Evolutionary conservation across 2,329 filamentous ascomycete genomes (phyloP), one percentile per base, ranked within the genome.

Genomic region (Colletotrichum navitas): DNA sequence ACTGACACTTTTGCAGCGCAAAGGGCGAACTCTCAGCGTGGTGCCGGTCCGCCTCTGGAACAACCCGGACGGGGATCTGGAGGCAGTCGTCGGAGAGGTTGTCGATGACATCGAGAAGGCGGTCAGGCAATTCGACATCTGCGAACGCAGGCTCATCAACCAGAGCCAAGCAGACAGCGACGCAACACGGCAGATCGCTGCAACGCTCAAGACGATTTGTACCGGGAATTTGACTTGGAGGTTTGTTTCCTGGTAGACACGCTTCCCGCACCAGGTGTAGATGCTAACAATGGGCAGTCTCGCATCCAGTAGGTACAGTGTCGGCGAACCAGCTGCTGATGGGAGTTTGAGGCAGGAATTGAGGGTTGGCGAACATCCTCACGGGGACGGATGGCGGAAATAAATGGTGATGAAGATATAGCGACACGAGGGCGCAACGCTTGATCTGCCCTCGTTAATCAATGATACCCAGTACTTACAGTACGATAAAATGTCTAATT

Each of bases 201-300:
- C 54, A 12, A 63, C 64, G 56, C 55, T 73, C 43, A 72, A 73
- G 45, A 63, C 49, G 34, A 65, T 65, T 26, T 73, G 69, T 65
- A 73, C 72, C 1, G 72, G 72, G 36, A 73, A 72, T 21, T 45
- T 73, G 3, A 32, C 56, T 11, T 73, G 72, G 72, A 73, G 72
- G 72, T 72, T 29, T 43, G 69, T 55, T 21, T 16, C 54, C 2
- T 43, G n/a, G 26, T 14, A 18, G 16, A n/a, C 6, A 5, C 14
- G 8, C 21, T 34, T 32, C 3, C 10, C 8, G 32, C 14, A 21
- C 5, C 11, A 12, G 16, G 32, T 7, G 41, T 14, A 3, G 14
- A 60, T 61, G 29, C 55, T 69, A 49, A 72, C 66, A 18, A 58
- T 3, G 43, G 39, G 41, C 8, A 73, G 71, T 56, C 59, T 73